Evolutionary conservation across 345 rosid species (phyloP), one percentile per base, ranked within the genome.

Genomic region (Aurinia saxatilis): DNA sequence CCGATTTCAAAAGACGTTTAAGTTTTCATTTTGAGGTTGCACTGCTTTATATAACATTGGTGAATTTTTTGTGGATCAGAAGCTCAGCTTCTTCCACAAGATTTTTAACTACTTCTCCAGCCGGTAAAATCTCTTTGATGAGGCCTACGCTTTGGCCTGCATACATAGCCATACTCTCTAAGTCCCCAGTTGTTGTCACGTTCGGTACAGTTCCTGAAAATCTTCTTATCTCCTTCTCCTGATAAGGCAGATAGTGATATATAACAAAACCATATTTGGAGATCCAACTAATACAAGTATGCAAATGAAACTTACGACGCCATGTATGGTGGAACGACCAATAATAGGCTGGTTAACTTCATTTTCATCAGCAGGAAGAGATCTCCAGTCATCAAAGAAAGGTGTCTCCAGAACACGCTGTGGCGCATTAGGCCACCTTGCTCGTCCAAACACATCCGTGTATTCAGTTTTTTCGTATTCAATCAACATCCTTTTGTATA

Each of bases 151-250:
- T 80, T 82, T 87, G 64, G 16, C 98, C 95, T 1, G 95, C 96
- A 47, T 85, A 91, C 98, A 91, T 82, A 0, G 75, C 95, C 98
- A 88, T 91, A 76, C 88, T 91, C 68, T 88, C 89, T 15, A 84
- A 85, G 56, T 88, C 95, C 3, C 96, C 98, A 0, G 86, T 79
- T 4, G 96, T 68, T 3, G 78, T 69, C 38, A 15, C 57, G 71
- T 91, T 91, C 0, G 98, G 98, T 56, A 84, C 93, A 0, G 96
- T 56, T 36, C 96, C 98, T 0, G 81, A 75, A 50, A 91, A 76
- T 18, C 84, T 76, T 2, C 77, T 81, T 46, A 91, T 75, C 71
- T 91, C 89, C 57, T 81, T 91, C 65, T 87, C 96, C 98, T 91
- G 73, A 0, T 27, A 27, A 27, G 6, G 6, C 5, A 27, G 5